Conservation (phyloP, 345 rosid species). For the Excoecaria cochinchinensis region DNA sequence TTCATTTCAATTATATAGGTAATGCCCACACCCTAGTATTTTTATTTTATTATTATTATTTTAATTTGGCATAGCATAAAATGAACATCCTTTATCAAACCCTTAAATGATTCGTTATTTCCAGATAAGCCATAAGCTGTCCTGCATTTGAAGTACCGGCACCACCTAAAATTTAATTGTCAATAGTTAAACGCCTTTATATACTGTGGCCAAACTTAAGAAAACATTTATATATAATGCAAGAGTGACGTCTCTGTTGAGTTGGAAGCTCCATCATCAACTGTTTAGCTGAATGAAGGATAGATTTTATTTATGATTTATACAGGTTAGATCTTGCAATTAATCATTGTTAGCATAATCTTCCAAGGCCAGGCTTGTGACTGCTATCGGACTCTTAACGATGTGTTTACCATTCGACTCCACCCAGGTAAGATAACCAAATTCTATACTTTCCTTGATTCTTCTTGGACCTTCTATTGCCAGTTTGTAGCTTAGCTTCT, state of each 20-base stretch:
- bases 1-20: no score
- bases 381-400: slow-evolving; percentile 54
- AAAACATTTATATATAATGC: no score
- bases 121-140: no score
- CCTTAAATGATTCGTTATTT: no score
- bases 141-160: no score
- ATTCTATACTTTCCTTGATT: slow-evolving; percentile 18
- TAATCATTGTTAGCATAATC: slow-evolving; percentile 7
- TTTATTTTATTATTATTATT: no score
- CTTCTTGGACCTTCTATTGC: slow-evolving; percentile 32
- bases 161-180: no score
- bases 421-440: slow-evolving; percentile 50
- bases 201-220: no score
- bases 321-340: neutral
- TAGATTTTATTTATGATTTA: neutral
- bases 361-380: slow-evolving; percentile 12
- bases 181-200: no score
- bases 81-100: no score
- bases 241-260: neutral
- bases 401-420: slow-evolving; percentile 36
- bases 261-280: neutral
- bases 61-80: no score
- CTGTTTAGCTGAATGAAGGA: neutral
- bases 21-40: no score
- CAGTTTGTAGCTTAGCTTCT: slow-evolving; percentile 45